Evolutionary conservation across 2,329 filamentous ascomycete species (phyloP).

Genomic region (Calonectria hawksworthii): DNA sequence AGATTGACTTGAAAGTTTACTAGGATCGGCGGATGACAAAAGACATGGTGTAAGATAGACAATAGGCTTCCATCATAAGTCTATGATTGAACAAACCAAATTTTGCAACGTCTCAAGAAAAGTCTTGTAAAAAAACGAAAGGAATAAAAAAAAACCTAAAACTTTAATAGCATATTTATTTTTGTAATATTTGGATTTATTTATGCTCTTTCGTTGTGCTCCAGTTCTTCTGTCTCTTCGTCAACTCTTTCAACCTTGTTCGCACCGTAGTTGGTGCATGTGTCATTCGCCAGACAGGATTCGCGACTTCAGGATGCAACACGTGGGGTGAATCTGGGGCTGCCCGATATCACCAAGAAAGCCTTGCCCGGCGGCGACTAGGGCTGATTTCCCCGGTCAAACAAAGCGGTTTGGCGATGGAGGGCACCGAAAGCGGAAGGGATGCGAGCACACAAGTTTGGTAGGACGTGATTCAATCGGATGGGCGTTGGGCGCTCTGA

Average conservation of each 20-base stretch:
- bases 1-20: slow-evolving; percentile 19
- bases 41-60: not conserved
- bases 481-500: not conserved
- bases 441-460: not conserved
- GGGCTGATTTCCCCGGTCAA: not conserved
- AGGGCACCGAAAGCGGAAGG: not conserved
- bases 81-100: not conserved
- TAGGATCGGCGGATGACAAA: not conserved
- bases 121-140: too few relatives aligned
- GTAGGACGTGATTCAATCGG: not conserved
- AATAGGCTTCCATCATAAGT: not conserved
- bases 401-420: not conserved
- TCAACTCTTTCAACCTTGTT: not conserved
- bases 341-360: slow-evolving; percentile 1
- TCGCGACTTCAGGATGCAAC: not conserved
- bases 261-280: not conserved
- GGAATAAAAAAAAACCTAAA: not conserved
- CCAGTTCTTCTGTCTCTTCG: not conserved
- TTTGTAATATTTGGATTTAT: not conserved
- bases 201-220: not conserved
- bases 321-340: slow-evolving; percentile 14
- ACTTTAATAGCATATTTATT: not conserved
- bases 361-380: not conserved
- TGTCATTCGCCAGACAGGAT: not conserved
- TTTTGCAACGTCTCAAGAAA: not conserved